These are phyloP conservation scores for Saturnispora ahearnii DNA, from an alignment of 805 yeast genomes.

Conservation along the genomic window DNA sequence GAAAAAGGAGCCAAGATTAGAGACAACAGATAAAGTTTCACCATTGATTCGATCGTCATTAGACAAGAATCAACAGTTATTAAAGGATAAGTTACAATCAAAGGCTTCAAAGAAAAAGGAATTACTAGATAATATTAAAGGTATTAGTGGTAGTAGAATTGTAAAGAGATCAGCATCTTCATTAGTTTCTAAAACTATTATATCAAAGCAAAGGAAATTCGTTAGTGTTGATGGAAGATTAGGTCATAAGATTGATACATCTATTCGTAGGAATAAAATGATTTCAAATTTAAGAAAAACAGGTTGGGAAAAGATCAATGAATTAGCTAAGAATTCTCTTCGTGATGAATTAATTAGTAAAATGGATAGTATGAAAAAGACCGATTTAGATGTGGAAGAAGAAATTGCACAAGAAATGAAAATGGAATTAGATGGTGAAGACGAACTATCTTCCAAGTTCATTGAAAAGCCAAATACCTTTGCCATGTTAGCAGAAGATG, in stretches of 20 bases:
- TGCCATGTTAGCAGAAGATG: slow-evolving; percentile 21
- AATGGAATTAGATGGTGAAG: slow-evolving; percentile 11
- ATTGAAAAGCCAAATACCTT: slow-evolving; percentile 19
- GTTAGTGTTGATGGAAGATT: slow-evolving; percentile 15
- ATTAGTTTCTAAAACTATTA: slow-evolving; percentile 22
- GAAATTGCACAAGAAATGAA: slow-evolving; percentile 12
- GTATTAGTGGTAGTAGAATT: background rate
- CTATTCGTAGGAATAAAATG: slow-evolving; percentile 53
- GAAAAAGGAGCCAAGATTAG: slow-evolving; percentile 46
- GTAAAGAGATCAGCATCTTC: slow-evolving; percentile 15
- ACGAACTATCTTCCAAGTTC: slow-evolving; percentile 1
- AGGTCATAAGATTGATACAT: slow-evolving; percentile 47
- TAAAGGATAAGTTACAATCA: slow-evolving; percentile 46
- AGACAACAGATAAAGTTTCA: slow-evolving; percentile 49
- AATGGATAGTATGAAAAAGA: slow-evolving; percentile 15
- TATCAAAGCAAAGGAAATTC: slow-evolving; percentile 12
- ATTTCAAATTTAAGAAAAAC: slow-evolving; percentile 57
- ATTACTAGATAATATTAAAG: background rate
- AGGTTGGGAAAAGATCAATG: slow-evolving; percentile 64
- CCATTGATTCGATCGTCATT: slow-evolving; percentile 59
- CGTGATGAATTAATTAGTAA: slow-evolving; percentile 10
- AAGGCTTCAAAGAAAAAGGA: slow-evolving; percentile 18
- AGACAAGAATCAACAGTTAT: slow-evolving; percentile 49
- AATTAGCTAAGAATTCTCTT: slow-evolving; percentile 30
- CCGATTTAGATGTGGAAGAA: slow-evolving; percentile 11